Evolutionary conservation across 257 asterid species (phyloP), one percentile per base, ranked within the genome.

Genomic region (Solanum peruvianum): DNA sequence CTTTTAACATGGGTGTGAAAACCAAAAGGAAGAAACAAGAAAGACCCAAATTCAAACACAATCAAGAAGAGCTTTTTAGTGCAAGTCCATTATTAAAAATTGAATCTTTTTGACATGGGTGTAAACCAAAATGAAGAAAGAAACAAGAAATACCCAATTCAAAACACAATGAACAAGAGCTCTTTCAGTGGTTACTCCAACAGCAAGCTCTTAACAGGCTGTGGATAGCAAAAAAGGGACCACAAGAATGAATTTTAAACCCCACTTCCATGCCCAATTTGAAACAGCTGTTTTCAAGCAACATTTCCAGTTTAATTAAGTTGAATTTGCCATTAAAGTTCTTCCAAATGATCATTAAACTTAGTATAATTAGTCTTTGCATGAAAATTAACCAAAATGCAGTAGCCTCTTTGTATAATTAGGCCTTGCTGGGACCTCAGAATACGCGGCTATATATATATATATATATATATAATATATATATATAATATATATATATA

Each of bases 131-230:
- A 71, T 3, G 29, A 72, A 72, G 81, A 72, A 72, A 72, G 47
- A 72, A 21, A 72, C 15, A 73, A 73, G 81, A 37, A 21, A 13
- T 58, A 37, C 52, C 49, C 39, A 78, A 78, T 76, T 44, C 56
- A 15, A 56, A 42, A n/a, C 60, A 77, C 11, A 70, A 44, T 60
- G 10, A 60, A 70, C 23, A 23, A 44, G 87, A 85, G 39, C 9
- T 45, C 12, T 85, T 85, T 70, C n/a, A 33, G 83, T 85, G 83
- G 56, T 13, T 18, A 87, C 88, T 87, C 85, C 91, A 75, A 78
- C 84, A 78, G 66, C 84, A 8, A 91, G 92, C 92, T 90, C 91
- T 88, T 91, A 89, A 87, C 93, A 90, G 89, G 93, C 90, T 91
- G 93, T 73, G 14, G 83, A 70, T 45, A 71, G 60, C 33, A 45